Evolutionary conservation across 352 stramenopile genomes (phyloP).

Genomic region (Pythium phragmiticola): DNA sequence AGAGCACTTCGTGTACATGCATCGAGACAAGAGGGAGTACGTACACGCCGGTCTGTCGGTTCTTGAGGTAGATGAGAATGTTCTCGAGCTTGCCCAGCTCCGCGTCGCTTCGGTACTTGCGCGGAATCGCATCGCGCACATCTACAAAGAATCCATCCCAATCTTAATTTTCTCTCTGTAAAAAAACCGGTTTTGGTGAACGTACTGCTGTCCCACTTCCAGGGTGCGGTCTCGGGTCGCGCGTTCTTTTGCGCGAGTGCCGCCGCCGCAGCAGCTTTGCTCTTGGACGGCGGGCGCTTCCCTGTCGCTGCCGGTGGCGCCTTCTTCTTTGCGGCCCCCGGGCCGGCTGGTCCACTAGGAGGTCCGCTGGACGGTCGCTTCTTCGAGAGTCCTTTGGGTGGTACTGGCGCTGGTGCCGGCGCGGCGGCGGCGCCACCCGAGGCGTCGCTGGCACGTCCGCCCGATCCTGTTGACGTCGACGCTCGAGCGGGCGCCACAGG

Average conservation of each 20-base stretch:
- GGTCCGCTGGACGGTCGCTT: slow-evolving; percentile 19
- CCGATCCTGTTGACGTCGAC: slow-evolving; percentile 7
- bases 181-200: slow-evolving; percentile 3
- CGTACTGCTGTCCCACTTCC: slow-evolving; percentile 81
- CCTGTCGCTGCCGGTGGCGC: slow-evolving; percentile 5
- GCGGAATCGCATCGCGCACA: slow-evolving; percentile 71
- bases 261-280: slow-evolving; percentile 18
- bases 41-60: slow-evolving; percentile 75
- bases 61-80: slow-evolving; percentile 85
- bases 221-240: slow-evolving; percentile 45
- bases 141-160: slow-evolving; percentile 29
- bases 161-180: too few species aligned
- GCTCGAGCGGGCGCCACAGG: background rate
- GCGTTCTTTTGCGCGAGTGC: slow-evolving; percentile 24
- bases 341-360: background rate
- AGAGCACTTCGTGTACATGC: too few species aligned
- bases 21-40: slow-evolving; percentile 14
- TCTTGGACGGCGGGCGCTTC: slow-evolving; percentile 12
- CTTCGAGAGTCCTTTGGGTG: background rate
- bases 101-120: slow-evolving; percentile 77
- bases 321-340: slow-evolving; percentile 20
- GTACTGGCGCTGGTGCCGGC: background rate
- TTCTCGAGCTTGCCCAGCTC: slow-evolving; percentile 87
- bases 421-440: slow-evolving; percentile 12
- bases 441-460: slow-evolving; percentile 6